Conservation (phyloP, 1,284 basidiomycete species). For the Irpex rosettiformis region DNA sequence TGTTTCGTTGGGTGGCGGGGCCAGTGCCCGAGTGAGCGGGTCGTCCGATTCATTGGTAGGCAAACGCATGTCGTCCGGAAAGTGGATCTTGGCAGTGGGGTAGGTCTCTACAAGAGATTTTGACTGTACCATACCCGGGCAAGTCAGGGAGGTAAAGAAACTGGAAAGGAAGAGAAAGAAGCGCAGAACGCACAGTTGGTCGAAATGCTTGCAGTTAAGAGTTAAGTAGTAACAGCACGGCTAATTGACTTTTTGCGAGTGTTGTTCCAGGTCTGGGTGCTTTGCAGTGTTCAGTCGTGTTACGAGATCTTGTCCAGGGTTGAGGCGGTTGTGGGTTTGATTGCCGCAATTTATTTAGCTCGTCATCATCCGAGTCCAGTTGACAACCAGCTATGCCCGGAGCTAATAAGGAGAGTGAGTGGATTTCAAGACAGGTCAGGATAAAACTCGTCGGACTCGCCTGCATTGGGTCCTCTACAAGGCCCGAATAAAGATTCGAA, state of each 20-base stretch:
- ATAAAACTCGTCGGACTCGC: no score
- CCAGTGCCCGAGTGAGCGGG: constrained; percentile 53
- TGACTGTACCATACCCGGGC: constrained; percentile 15
- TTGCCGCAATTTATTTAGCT: background rate
- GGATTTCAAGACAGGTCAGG: no score
- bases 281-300: background rate
- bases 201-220: background rate
- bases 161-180: background rate
- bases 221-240: background rate
- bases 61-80: background rate
- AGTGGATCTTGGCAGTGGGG: constrained; percentile 9
- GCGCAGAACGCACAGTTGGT: background rate
- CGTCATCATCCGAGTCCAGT: background rate
- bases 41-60: constrained; percentile 31
- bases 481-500: no score
- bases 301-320: background rate
- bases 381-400: background rate
- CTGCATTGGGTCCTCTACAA: no score
- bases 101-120: constrained; percentile 16
- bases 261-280: background rate
- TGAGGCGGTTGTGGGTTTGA: background rate
- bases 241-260: background rate
- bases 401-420: no score
- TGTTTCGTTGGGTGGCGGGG: constrained; percentile 55
- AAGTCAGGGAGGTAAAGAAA: background rate